Conservation (phyloP, 2,329 filamentous ascomycete genomes). For the Aspergillus floridensis region DNA sequence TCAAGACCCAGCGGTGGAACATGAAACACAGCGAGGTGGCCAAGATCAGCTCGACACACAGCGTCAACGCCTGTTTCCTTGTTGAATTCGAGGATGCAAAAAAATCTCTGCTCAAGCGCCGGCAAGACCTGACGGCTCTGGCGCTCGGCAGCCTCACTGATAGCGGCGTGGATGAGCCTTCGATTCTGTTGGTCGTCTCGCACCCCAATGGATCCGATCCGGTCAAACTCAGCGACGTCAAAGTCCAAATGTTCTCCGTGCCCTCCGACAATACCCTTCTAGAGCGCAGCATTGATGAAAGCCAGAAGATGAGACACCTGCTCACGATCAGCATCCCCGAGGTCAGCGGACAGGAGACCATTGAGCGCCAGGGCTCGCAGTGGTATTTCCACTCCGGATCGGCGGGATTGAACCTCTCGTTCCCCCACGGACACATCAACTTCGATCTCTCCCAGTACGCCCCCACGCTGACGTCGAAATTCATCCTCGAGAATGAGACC, state of each 20-base stretch:
- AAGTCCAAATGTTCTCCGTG: slow-evolving; percentile 41
- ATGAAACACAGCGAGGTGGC: slow-evolving; percentile 35
- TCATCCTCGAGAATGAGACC: slow-evolving; percentile 36
- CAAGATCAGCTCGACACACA: slow-evolving; percentile 26
- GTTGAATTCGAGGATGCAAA: slow-evolving; percentile 43
- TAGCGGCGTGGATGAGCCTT: slow-evolving; percentile 29
- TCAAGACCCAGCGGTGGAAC: slow-evolving; percentile 42
- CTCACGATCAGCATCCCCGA: slow-evolving; percentile 36
- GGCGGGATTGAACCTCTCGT: slow-evolving; percentile 41
- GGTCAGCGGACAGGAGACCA: slow-evolving; percentile 25
- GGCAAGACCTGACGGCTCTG: slow-evolving; percentile 40
- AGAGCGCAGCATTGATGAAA: slow-evolving; percentile 25
- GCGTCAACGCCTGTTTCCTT: slow-evolving; percentile 37
- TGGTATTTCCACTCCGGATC: slow-evolving; percentile 43
- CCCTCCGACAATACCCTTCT: slow-evolving; percentile 26
- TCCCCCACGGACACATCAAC: slow-evolving; percentile 39
- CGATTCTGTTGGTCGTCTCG: slow-evolving; percentile 41
- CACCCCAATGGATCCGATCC: slow-evolving; percentile 31
- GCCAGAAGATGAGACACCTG: slow-evolving; percentile 37
- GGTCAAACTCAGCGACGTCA: slow-evolving; percentile 35
- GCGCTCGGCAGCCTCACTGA: slow-evolving; percentile 33
- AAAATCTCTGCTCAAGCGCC: slow-evolving; percentile 39
- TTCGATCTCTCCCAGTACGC: slow-evolving; percentile 45
- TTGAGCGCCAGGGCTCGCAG: slow-evolving; percentile 28
- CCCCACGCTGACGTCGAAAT: slow-evolving; percentile 37